phyloP scores from a whole-genome alignment of 2,329 filamentous ascomycete genomes.

The Verticillium alfalfae region DNA sequence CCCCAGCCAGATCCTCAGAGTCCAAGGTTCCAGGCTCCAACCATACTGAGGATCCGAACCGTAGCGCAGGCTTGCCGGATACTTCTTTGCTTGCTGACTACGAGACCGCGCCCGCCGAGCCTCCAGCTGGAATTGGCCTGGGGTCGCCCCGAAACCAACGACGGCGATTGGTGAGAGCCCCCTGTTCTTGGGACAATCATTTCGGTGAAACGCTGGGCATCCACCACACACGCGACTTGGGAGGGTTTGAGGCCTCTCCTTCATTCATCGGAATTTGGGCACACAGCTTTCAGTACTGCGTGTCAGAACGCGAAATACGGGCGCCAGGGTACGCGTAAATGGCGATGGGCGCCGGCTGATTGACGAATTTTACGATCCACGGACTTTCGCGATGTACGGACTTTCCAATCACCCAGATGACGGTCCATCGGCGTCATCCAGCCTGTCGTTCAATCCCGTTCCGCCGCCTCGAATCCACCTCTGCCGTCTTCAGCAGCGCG shows the following conservation, averaged over 20 bases:
- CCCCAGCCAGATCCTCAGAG: not conserved
- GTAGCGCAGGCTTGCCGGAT: not conserved
- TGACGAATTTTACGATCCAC: not conserved
- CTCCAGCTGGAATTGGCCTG: not conserved
- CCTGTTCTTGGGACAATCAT: not conserved
- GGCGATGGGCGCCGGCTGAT: not conserved
- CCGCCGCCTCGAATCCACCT: not conserved
- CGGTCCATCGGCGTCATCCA: not conserved
- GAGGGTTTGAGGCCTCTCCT: not conserved
- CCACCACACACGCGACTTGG: not conserved
- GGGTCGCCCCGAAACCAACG: not conserved
- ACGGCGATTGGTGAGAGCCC: not conserved
- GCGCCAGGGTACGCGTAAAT: not conserved
- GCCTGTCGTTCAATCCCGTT: not conserved
- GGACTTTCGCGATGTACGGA: not conserved
- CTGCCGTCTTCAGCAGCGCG: not conserved
- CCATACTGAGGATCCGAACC: too few relatives aligned
- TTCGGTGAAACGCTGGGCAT: conserved; percentile 1
- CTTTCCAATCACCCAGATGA: not conserved
- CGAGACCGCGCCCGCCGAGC: not conserved
- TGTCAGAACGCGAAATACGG: not conserved
- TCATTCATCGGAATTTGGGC: not conserved
- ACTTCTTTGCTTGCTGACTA: not conserved
- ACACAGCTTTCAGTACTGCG: not conserved
- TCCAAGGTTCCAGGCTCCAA: not conserved